Evolutionary conservation across 345 rosid species (phyloP).

Genomic region (Acer saccharum): DNA sequence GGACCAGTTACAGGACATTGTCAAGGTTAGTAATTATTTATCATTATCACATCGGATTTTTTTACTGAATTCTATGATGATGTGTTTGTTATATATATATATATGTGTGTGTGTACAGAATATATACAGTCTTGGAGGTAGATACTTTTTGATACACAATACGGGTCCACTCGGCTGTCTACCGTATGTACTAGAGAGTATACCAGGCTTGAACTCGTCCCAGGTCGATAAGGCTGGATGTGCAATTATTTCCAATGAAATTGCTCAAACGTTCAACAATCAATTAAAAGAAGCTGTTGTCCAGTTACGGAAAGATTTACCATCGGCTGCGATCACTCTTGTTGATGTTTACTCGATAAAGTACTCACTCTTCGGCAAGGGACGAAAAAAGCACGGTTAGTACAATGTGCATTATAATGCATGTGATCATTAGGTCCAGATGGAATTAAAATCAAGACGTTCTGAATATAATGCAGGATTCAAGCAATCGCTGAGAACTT

Average conservation of each 20-base stretch:
- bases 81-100: not conserved
- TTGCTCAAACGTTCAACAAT: constrained; percentile 60
- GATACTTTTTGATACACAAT: constrained; percentile 65
- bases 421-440: too few relatives aligned
- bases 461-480: constrained; percentile 43
- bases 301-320: constrained; percentile 44
- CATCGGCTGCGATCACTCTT: constrained; percentile 52
- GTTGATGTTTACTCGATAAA: constrained; percentile 64
- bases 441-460: not conserved
- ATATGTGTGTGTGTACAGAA: constrained; percentile 23
- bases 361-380: constrained; percentile 42
- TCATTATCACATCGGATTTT: too few relatives aligned
- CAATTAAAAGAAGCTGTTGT: constrained; percentile 42
- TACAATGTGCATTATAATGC: not conserved
- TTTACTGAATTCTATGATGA: too few relatives aligned
- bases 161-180: constrained; percentile 74
- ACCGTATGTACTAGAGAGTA: constrained; percentile 53
- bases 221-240: constrained; percentile 66
- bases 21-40: constrained; percentile 32
- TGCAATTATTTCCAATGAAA: constrained; percentile 48
- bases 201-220: constrained; percentile 39
- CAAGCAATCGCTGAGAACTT: constrained; percentile 51
- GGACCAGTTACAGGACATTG: constrained; percentile 34
- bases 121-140: constrained; percentile 49
- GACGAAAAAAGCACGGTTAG: constrained; percentile 17